Conservation (phyloP, 2,329 filamentous ascomycete genomes). For the Trichoderma arundinaceum region DNA sequence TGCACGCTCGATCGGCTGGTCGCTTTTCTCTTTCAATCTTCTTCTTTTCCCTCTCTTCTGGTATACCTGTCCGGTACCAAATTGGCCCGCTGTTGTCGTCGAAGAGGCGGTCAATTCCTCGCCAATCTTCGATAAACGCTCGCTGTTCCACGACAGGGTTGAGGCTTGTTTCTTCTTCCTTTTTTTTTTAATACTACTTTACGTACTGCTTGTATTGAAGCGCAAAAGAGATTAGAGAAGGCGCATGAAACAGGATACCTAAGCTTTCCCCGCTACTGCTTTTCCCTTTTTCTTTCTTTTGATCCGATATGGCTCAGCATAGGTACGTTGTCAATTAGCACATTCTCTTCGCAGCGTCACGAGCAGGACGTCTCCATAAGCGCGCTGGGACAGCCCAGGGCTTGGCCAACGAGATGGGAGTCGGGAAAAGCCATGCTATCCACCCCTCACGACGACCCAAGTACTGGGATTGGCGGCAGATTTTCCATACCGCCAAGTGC, state of each 20-base stretch:
- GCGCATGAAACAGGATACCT: constrained; percentile 29
- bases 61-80: neutral
- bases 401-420: constrained; percentile 21
- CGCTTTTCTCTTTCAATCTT: constrained; percentile 28
- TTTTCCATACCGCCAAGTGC: constrained; percentile 24
- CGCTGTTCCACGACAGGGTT: constrained; percentile 11
- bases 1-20: constrained; percentile 10
- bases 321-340: constrained; percentile 36
- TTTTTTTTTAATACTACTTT: constrained; percentile 3
- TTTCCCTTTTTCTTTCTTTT: constrained; percentile 16
- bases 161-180: neutral
- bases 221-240: constrained; percentile 21
- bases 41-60: constrained; percentile 32
- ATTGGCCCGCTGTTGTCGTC: neutral
- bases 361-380: constrained; percentile 22
- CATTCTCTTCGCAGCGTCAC: constrained; percentile 17
- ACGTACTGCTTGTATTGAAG: constrained; percentile 22
- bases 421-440: constrained; percentile 14
- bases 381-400: constrained; percentile 25
- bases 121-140: constrained; percentile 13
- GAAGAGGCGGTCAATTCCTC: constrained; percentile 18
- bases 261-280: constrained; percentile 18
- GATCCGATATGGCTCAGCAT: constrained; percentile 45
- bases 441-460: constrained; percentile 21
- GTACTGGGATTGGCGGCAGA: constrained; percentile 20